A percentile compares a stretch with the other conserved stretches of the same genome.
phyloP scores from a whole-genome alignment of 331 rosid species.

The Rosa hybrid region DNA sequence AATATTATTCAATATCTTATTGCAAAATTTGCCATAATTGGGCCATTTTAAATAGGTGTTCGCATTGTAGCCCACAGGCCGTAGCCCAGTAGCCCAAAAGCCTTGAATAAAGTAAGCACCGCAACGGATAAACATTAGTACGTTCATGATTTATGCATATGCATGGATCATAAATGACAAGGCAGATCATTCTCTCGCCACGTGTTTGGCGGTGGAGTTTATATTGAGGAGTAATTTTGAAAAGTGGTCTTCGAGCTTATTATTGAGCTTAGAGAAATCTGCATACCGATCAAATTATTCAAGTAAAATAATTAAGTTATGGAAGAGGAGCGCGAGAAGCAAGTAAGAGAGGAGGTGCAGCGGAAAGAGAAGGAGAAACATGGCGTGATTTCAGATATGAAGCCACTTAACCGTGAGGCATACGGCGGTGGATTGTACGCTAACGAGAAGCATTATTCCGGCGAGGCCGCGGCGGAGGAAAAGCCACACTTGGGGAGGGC shows the following conservation, averaged over 20 bases:
- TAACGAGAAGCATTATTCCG: conserved; percentile 26
- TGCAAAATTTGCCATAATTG: too few relatives aligned
- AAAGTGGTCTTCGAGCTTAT: neutral
- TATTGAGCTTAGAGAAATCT: neutral
- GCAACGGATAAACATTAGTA: neutral
- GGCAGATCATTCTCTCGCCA: conserved; percentile 15
- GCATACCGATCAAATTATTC: neutral
- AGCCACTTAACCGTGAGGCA: conserved; percentile 50
- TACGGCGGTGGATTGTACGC: conserved; percentile 75
- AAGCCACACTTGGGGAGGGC: conserved; percentile 28
- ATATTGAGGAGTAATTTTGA: neutral
- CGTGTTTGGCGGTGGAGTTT: conserved; percentile 3
- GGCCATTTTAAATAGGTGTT: too few relatives aligned
- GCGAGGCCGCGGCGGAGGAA: neutral
- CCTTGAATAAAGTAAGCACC: neutral
- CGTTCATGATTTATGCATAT: neutral
- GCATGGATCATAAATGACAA: conserved; percentile 1
- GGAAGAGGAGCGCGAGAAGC: conserved; percentile 19
- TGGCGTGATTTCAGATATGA: conserved; percentile 48
- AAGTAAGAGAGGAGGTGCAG: conserved; percentile 26
- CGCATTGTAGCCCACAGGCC: too few relatives aligned
- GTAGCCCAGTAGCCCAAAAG: too few relatives aligned
- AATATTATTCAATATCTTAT: too few relatives aligned
- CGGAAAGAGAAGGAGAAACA: neutral
- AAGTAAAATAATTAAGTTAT: neutral